Evolutionary conservation across 2,329 filamentous ascomycete species (phyloP).

Genomic region (Nectriaceae sp.): DNA sequence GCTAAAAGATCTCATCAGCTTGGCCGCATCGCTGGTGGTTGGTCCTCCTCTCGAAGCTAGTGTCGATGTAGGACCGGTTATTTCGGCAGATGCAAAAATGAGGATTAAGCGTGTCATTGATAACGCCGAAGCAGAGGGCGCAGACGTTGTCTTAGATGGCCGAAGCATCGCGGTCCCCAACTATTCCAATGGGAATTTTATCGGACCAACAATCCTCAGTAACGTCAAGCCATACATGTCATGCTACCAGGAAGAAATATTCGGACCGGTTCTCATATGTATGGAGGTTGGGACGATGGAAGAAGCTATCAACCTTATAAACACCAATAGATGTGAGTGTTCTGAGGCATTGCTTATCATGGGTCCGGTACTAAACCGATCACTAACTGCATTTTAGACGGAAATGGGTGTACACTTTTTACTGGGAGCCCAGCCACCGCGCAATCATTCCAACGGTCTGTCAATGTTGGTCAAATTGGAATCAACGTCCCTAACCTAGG

Average conservation of each 20-base stretch:
- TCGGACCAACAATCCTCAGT: constrained; percentile 11
- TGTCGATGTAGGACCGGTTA: constrained; percentile 23
- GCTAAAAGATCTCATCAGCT: constrained; percentile 63
- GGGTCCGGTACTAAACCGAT: background rate
- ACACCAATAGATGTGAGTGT: constrained; percentile 29
- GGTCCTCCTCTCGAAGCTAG: constrained; percentile 20
- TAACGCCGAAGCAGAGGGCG: constrained; percentile 22
- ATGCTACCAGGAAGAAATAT: constrained; percentile 31
- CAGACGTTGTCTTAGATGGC: constrained; percentile 25
- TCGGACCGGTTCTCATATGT: constrained; percentile 29
- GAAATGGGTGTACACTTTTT: constrained; percentile 27
- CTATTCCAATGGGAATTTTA: constrained; percentile 28
- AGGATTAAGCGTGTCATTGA: constrained; percentile 21
- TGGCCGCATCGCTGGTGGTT: constrained; percentile 53
- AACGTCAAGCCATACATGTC: constrained; percentile 11
- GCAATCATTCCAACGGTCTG: constrained; percentile 19
- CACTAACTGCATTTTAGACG: constrained; percentile 7
- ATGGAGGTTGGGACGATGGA: constrained; percentile 22
- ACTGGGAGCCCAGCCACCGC: constrained; percentile 16
- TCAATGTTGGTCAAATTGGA: constrained; percentile 28
- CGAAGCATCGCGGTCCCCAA: constrained; percentile 15
- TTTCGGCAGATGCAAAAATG: constrained; percentile 19
- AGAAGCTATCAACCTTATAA: constrained; percentile 27
- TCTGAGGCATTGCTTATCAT: background rate
- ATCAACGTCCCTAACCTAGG: constrained; percentile 26